Percentiles rank a stretch among this genome's conserved stretches.
phyloP scores from a whole-genome alignment of 2,329 filamentous ascomycete species.

The Diaporthe aspalathi region DNA sequence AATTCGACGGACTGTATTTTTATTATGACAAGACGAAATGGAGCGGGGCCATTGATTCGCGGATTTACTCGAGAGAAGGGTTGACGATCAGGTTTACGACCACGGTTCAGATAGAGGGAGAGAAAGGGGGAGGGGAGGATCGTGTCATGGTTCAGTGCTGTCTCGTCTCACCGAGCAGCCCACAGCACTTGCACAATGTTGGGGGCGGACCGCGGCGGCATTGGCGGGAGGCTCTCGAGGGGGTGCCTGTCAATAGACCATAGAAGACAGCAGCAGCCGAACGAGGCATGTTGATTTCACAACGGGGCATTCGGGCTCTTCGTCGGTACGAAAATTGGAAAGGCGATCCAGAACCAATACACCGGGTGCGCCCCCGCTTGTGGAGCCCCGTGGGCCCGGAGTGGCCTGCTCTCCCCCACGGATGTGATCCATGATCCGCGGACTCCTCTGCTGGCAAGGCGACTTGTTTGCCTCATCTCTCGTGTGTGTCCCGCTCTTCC shows the following conservation, averaged over 20 bases:
- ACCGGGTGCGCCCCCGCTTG: constrained; percentile 16
- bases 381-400: constrained; percentile 14
- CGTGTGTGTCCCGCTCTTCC: neutral
- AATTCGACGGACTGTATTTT: constrained; percentile 32
- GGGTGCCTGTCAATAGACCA: constrained; percentile 20
- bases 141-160: neutral
- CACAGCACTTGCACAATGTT: neutral
- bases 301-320: constrained; percentile 7
- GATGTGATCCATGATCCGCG: constrained; percentile 15
- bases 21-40: constrained; percentile 19
- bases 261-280: constrained; percentile 18
- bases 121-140: neutral
- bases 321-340: constrained; percentile 23
- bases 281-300: constrained; percentile 4
- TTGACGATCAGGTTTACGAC: constrained; percentile 23
- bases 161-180: constrained; percentile 16
- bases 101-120: neutral
- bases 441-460: constrained; percentile 7
- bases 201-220: neutral
- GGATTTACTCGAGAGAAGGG: constrained; percentile 29
- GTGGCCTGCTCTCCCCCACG: constrained; percentile 11
- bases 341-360: constrained; percentile 20
- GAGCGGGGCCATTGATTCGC: constrained; percentile 3
- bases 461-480: neutral
- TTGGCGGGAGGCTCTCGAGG: constrained; percentile 3